Conservation (phyloP, 352 stramenopile genomes). For the Sclerospora graminicola region DNA sequence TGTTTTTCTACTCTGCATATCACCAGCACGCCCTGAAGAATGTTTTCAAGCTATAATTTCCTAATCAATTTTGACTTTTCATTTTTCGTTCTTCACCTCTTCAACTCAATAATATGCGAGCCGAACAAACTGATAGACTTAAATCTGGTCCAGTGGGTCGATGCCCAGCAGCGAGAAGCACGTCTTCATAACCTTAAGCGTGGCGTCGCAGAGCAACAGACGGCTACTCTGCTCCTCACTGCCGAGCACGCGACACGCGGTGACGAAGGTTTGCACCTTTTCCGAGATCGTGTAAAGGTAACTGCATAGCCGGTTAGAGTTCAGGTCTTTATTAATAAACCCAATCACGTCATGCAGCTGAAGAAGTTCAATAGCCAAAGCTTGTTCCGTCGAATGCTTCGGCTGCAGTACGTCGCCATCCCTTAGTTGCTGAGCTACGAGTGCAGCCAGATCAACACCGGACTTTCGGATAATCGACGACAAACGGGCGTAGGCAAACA, state of each 20-base stretch:
- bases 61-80: too few species aligned
- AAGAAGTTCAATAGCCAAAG: slow-evolving; percentile 91
- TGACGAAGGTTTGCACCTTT: slow-evolving; percentile 97
- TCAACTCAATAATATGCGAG: slow-evolving; percentile 3
- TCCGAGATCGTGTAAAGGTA: slow-evolving; percentile 97
- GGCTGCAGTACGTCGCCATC: slow-evolving; percentile 48
- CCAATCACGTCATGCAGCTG: slow-evolving; percentile 93
- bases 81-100: not conserved
- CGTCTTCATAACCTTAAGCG: slow-evolving; percentile 91
- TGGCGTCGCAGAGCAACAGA: slow-evolving; percentile 93
- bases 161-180: slow-evolving; percentile 92
- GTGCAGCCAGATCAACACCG: slow-evolving; percentile 70
- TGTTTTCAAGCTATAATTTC: slow-evolving; percentile 14
- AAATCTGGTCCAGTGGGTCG: slow-evolving; percentile 90
- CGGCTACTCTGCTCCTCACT: slow-evolving; percentile 92
- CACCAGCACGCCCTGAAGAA: slow-evolving; percentile 18
- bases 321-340: slow-evolving; percentile 91
- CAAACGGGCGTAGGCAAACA: slow-evolving; percentile 98
- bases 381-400: slow-evolving; percentile 79
- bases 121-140: slow-evolving; percentile 25
- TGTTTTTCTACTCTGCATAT: slow-evolving; percentile 6
- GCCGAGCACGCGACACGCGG: slow-evolving; percentile 95
- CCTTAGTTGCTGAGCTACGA: slow-evolving; percentile 37
- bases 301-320: slow-evolving; percentile 96
- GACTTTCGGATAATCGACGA: slow-evolving; percentile 95